Evolutionary conservation across 2,329 filamentous ascomycete genomes (phyloP).

Genomic region (Claviceps humidiphila): DNA sequence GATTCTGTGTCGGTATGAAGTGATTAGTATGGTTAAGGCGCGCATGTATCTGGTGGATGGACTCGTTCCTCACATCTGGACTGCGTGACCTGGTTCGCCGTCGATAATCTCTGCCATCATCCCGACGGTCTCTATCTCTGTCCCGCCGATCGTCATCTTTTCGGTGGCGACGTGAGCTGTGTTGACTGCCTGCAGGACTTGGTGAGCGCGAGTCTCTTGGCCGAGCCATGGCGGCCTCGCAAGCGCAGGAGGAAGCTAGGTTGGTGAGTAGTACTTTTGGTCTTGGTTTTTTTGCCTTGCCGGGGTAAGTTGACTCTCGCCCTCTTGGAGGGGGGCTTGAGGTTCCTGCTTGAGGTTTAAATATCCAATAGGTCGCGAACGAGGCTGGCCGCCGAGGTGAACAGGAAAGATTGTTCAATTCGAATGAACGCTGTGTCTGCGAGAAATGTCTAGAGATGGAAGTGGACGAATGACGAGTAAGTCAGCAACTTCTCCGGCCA

Average conservation of each 20-base stretch:
- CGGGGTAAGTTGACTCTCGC: not conserved
- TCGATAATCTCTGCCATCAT: slow-evolving; percentile 36
- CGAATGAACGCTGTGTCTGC: not conserved
- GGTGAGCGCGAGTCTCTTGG: slow-evolving; percentile 68
- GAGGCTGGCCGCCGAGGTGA: not conserved
- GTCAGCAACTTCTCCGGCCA: not conserved
- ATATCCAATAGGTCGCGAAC: not conserved
- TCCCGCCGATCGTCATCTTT: slow-evolving; percentile 47
- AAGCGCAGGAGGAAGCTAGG: slow-evolving; percentile 27
- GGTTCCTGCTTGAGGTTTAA: not conserved
- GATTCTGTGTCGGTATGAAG: slow-evolving; percentile 31
- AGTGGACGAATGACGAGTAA: not conserved
- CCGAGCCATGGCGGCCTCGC: slow-evolving; percentile 43
- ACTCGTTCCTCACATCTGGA: slow-evolving; percentile 40
- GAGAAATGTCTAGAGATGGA: not conserved
- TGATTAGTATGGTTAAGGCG: slow-evolving; percentile 25
- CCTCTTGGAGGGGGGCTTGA: not conserved
- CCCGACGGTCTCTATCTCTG: slow-evolving; percentile 36
- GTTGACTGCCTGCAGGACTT: slow-evolving; percentile 82
- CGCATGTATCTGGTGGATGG: slow-evolving; percentile 8
- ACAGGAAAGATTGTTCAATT: not conserved
- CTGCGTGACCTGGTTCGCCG: slow-evolving; percentile 50
- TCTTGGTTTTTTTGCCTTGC: not conserved
- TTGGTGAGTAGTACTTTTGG: slow-evolving; percentile 28
- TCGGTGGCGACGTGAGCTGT: slow-evolving; percentile 55